Base-by-base conservation (phyloP, 176 grass and related monocot genomes). In the Leersia perrieri region DNA sequence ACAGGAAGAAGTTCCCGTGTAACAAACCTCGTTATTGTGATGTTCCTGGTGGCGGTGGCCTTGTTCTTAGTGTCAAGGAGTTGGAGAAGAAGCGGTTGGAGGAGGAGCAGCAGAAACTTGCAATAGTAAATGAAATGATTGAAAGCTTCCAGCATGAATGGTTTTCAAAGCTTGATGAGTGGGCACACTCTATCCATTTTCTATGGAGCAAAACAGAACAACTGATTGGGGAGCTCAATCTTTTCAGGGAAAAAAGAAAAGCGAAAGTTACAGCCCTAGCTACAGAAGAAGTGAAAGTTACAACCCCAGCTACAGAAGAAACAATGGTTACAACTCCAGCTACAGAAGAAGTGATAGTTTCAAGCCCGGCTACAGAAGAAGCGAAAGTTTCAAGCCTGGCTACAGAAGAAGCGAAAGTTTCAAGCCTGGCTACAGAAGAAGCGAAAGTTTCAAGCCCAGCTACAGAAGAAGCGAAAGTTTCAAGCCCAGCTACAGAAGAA, bases 1-100 rank as follows among this genome's bases (percentile, higher is more conserved):
- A 94, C 58, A 94, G 84, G 77, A 91, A 87, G 69, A 91, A 82
- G 60, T 94, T 85, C 70, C 87, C 87, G 18, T 91, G 81, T n/a
- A 72, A 83, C 61, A 80, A 87, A 60, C 85, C 79, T 75, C 87
- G 58, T 73, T 91, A 94, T 78, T 76, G 30, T 9, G 87, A 87
- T 83, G 87, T 91, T 66, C 55, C 72, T 77, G 85, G 73, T 66
- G 79, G 87, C 35, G 87, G 92, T 70, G 92, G 92, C 47, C 78
- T 94, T 80, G 92, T 94, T 89, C 78, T 91, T 85, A 76, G 77
- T 63, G 66, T 57, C 9, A 89, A 66, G 78, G 92, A 94, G 81
- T 82, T 94, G 78, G 92, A 94, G 78, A 87, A 64, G 77, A 85
- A 72, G 51, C 80, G 45, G 36, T 63, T 72, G 35, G 87, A 89